A percentile compares a stretch with the other conserved stretches of the same genome.
Conservation (phyloP, 1,139 yeast genomes). For the Debaryomyces sp. region DNA sequence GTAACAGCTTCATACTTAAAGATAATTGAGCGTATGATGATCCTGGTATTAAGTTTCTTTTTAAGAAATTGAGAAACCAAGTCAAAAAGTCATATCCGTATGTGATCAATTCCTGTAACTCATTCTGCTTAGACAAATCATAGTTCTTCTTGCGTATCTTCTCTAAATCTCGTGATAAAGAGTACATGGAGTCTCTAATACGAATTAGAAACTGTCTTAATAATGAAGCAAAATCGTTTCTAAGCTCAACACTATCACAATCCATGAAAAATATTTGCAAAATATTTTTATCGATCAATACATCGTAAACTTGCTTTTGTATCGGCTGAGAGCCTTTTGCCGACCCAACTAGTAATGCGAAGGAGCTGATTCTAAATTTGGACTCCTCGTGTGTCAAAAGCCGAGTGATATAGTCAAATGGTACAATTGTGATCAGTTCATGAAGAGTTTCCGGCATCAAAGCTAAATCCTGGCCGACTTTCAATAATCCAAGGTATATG, state of each 20-base stretch:
- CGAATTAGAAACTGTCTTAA: constrained; percentile 64
- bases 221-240: constrained; percentile 64
- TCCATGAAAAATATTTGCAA: constrained; percentile 60
- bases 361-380: constrained; percentile 55
- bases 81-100: constrained; percentile 41
- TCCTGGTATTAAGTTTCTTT: constrained; percentile 58
- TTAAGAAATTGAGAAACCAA: constrained; percentile 45
- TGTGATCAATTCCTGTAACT: constrained; percentile 20
- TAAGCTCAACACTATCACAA: constrained; percentile 58
- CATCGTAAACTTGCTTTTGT: constrained; percentile 41
- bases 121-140: constrained; percentile 30
- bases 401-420: constrained; percentile 21
- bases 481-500: constrained; percentile 56
- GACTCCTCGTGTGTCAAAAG: constrained; percentile 49
- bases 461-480: constrained; percentile 64
- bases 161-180: constrained; percentile 49
- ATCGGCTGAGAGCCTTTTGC: constrained; percentile 64
- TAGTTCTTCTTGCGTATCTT: constrained; percentile 40
- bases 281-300: constrained; percentile 36
- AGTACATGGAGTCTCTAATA: constrained; percentile 66
- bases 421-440: constrained; percentile 4
- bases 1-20: constrained; percentile 53
- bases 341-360: constrained; percentile 62
- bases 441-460: constrained; percentile 13
- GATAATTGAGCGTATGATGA: constrained; percentile 66